A percentile compares a stretch with the other conserved stretches of the same genome.
phyloP scores from a whole-genome alignment of 192 early-diverging fungal species.

The Nowakowskiella sp. region DNA sequence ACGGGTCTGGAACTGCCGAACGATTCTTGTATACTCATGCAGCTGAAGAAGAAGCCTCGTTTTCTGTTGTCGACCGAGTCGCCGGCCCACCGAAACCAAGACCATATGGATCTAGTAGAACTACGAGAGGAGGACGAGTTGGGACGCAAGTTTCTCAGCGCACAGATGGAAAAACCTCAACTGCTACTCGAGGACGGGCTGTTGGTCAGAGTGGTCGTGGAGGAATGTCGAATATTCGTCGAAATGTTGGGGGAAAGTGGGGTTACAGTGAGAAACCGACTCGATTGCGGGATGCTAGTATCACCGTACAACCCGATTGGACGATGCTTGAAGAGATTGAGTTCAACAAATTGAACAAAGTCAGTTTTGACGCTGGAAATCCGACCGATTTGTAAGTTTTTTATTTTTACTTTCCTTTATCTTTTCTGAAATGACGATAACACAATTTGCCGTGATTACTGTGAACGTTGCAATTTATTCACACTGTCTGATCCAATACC shows the following conservation, averaged over 20 bases:
- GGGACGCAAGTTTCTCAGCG: too few species aligned
- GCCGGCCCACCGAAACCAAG: slow-evolving; percentile 58
- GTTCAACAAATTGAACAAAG: slow-evolving; percentile 75
- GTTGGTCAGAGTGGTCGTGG: too few species aligned
- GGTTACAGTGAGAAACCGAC: slow-evolving; percentile 51
- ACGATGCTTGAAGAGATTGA: slow-evolving; percentile 90
- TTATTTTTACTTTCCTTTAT: not conserved
- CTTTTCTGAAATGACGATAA: slow-evolving; percentile 23
- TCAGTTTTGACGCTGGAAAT: slow-evolving; percentile 70
- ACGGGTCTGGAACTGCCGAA: slow-evolving; percentile 73
- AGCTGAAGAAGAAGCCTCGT: slow-evolving; percentile 87
- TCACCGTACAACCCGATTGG: slow-evolving; percentile 86
- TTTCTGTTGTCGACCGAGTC: slow-evolving; percentile 85
- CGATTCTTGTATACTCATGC: slow-evolving; percentile 78
- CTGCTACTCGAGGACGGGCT: too few species aligned
- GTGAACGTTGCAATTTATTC: too few species aligned
- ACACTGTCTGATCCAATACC: slow-evolving; percentile 34
- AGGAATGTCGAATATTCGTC: too few species aligned
- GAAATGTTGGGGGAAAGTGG: not conserved
- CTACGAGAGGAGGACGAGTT: too few species aligned
- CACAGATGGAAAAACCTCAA: too few species aligned
- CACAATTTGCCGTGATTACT: too few species aligned
- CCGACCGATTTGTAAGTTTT: slow-evolving; percentile 68
- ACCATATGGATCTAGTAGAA: too few species aligned
- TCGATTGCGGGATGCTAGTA: slow-evolving; percentile 73